phyloP scores from a whole-genome alignment of 1,284 basidiomycete genomes.

The Boletus hoseneyae region DNA sequence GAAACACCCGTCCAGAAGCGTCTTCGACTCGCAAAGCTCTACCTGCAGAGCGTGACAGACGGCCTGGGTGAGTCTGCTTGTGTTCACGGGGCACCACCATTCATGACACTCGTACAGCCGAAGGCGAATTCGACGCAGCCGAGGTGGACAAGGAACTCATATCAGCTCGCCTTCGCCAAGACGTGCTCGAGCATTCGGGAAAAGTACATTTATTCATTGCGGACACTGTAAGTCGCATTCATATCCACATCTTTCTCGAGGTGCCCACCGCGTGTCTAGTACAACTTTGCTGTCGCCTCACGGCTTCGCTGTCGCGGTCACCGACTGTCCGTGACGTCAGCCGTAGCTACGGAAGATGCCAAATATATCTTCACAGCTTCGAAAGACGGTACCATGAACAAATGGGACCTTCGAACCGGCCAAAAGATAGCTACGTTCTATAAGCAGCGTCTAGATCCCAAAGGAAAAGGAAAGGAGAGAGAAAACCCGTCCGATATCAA shows the following conservation, averaged over 20 bases:
- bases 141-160: slow-evolving; percentile 93
- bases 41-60: slow-evolving; percentile 83
- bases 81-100: neutral
- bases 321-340: slow-evolving; percentile 72
- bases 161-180: slow-evolving; percentile 83
- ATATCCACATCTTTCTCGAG: neutral
- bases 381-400: slow-evolving; percentile 83
- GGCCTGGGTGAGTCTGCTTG: slow-evolving; percentile 56
- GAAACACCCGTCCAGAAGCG: slow-evolving; percentile 96
- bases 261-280: slow-evolving; percentile 32
- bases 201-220: slow-evolving; percentile 83
- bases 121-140: slow-evolving; percentile 89
- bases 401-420: slow-evolving; percentile 72
- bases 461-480: slow-evolving; percentile 47
- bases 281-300: slow-evolving; percentile 38
- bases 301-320: slow-evolving; percentile 70
- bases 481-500: slow-evolving; percentile 40
- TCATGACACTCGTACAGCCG: slow-evolving; percentile 42
- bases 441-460: slow-evolving; percentile 47
- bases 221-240: slow-evolving; percentile 48
- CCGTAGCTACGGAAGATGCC: slow-evolving; percentile 67
- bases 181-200: slow-evolving; percentile 82
- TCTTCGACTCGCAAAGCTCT: slow-evolving; percentile 85
- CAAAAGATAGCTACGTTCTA: slow-evolving; percentile 56
- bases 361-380: slow-evolving; percentile 75